Base-by-base conservation (phyloP, 768 basidiomycete genomes). In the Boletus bicolor region DNA sequence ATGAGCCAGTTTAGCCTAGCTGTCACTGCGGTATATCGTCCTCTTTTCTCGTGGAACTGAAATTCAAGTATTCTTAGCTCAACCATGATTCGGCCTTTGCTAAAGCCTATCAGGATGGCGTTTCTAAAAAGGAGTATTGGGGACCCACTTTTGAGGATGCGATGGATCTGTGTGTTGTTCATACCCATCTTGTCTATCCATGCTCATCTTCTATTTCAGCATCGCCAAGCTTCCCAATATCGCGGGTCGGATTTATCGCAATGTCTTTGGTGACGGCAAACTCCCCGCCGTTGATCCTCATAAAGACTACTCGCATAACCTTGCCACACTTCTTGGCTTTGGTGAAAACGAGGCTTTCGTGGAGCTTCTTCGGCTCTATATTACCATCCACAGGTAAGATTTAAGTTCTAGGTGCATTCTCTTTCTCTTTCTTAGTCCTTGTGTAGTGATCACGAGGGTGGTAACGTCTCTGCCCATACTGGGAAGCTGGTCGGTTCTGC, bases 1-100 rank as follows among this genome's bases (percentile, higher is more conserved):
- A 98, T 98, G 96, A 93, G 90, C 74, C 96, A 98, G 76, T 97
- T 98, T 77, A 89, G 89, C 71, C 78, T 97, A 69, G 95, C 95
- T 56, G 92, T 96, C 64, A 98, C 95, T 61, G 94, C 96, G 32
- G 89, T 90, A 69, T 43, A 82, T 74, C 14, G 34, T 12, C 46
- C 36, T 17, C 49, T 1, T 32, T 47, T 32, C 44, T 55, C 11
- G 30, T 34, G 49, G 7, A 2, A 28, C 19, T 34, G 17, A 55
- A 44, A 57, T 59, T 47, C 39, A 59, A 5, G 36, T 38, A 21
- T 63, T 48, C 57, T 52, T 30, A 90, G 89, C 79, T 93, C 34
- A 93, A 92, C 80, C 95, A 98, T 73, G 87, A 97, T 73, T 98
- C 96, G 7, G 91, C 92, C 32, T 98, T 98, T 68, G 93, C 95